A percentile compares a stretch with the other conserved stretches of the same genome.
Evolutionary conservation across 169 alveolate species (phyloP).

Genomic region (Cryptosporidium tyzzeri): DNA sequence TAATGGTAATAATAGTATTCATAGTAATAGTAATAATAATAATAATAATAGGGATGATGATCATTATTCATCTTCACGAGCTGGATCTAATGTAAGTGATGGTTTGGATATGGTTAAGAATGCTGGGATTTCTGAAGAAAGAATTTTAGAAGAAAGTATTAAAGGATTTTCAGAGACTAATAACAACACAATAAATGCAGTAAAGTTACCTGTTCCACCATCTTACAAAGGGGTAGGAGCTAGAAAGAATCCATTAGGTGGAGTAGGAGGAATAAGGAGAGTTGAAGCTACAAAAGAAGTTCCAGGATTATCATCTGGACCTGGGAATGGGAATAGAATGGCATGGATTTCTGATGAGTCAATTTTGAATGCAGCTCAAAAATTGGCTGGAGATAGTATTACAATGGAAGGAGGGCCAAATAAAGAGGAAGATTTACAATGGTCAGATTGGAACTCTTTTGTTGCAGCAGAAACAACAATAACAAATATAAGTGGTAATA

Average conservation of each 20-base stretch:
- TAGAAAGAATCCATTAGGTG: not conserved
- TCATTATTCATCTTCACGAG: not conserved
- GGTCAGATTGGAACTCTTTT: slow-evolving; percentile 36
- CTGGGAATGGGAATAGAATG: not conserved
- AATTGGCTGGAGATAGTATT: slow-evolving; percentile 12
- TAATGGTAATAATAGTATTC: too few species aligned
- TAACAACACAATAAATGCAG: not conserved
- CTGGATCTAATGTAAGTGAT: not conserved
- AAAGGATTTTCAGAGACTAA: not conserved
- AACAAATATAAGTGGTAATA: too few species aligned
- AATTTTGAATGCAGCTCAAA: slow-evolving; percentile 34
- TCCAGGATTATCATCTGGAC: not conserved
- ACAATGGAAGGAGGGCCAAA: not conserved
- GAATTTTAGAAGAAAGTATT: too few species aligned
- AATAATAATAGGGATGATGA: not conserved
- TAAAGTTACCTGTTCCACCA: slow-evolving; percentile 4
- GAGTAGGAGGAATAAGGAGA: not conserved
- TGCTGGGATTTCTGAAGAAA: not conserved
- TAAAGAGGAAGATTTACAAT: not conserved
- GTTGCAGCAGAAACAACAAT: slow-evolving; percentile 15
- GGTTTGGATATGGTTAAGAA: slow-evolving; percentile 1
- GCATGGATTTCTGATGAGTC: slow-evolving; percentile 27
- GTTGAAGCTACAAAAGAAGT: not conserved
- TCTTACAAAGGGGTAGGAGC: not conserved
- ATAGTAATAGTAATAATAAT: too few species aligned